These are phyloP conservation scores for Cutaneotrichosporon cavernicola DNA, from an alignment of 1,284 basidiomycete species.

Conservation along the genomic window DNA sequence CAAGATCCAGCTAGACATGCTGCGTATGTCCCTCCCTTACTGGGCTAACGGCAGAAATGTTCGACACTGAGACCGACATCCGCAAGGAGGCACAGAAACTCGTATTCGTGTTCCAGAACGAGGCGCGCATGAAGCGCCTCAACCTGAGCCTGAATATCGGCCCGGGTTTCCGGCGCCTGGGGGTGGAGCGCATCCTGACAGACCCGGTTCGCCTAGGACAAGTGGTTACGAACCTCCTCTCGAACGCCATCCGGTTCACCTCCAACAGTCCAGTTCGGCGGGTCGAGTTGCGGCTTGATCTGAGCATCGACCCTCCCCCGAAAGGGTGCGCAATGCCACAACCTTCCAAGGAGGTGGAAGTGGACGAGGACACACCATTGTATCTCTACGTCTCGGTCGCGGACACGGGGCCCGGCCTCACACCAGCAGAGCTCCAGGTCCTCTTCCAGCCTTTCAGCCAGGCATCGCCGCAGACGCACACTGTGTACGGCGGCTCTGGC, in stretches of 20 bases:
- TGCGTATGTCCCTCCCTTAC: slow-evolving; percentile 11
- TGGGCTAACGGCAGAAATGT: slow-evolving; percentile 20
- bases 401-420: slow-evolving; percentile 39
- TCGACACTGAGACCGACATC: slow-evolving; percentile 37
- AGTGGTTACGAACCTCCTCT: slow-evolving; percentile 36
- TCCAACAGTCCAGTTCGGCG: slow-evolving; percentile 16
- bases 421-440: slow-evolving; percentile 25
- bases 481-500: slow-evolving; percentile 37
- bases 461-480: slow-evolving; percentile 31
- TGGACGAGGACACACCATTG: slow-evolving; percentile 16
- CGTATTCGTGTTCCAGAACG: slow-evolving; percentile 43
- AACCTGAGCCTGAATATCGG: slow-evolving; percentile 15
- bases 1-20: slow-evolving; percentile 42
- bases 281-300: slow-evolving; percentile 25
- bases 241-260: slow-evolving; percentile 34
- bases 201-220: slow-evolving; percentile 37
- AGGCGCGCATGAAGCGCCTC: slow-evolving; percentile 45
- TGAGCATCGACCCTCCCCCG: slow-evolving; percentile 22
- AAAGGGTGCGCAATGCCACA: slow-evolving; percentile 9
- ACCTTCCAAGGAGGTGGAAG: not conserved
- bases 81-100: slow-evolving; percentile 35
- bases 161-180: slow-evolving; percentile 13
- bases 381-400: slow-evolving; percentile 25
- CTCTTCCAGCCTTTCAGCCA: slow-evolving; percentile 39
- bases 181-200: slow-evolving; percentile 24